Evolutionary conservation across 2,329 filamentous ascomycete species (phyloP).

Genomic region (Cercospora zeae-maydis): DNA sequence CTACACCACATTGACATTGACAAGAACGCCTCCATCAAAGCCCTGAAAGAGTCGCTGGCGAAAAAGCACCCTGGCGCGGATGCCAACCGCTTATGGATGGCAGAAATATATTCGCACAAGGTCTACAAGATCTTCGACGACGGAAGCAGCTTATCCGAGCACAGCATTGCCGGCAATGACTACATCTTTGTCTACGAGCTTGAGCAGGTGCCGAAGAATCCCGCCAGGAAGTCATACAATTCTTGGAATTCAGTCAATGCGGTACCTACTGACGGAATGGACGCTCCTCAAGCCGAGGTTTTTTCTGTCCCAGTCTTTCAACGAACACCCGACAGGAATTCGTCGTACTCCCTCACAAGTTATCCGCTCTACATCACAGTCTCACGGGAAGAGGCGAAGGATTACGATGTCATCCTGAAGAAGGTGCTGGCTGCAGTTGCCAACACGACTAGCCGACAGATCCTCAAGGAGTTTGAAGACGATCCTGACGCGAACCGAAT

Average conservation of each 20-base stretch:
- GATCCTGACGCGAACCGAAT: constrained; percentile 1
- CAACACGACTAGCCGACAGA: constrained; percentile 68
- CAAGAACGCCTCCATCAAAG: constrained; percentile 66
- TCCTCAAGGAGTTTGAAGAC: constrained; percentile 52
- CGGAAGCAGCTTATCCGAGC: constrained; percentile 63
- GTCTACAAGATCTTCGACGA: constrained; percentile 88
- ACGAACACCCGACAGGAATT: constrained; percentile 46
- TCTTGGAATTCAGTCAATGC: constrained; percentile 44
- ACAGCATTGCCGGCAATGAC: constrained; percentile 59
- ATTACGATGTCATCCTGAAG: constrained; percentile 69
- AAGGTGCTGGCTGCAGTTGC: constrained; percentile 75
- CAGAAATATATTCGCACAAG: constrained; percentile 76
- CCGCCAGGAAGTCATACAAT: constrained; percentile 51
- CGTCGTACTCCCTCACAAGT: constrained; percentile 38
- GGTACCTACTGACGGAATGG: constrained; percentile 46
- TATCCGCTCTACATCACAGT: constrained; percentile 66
- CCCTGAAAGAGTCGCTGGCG: constrained; percentile 62
- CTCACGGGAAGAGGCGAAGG: constrained; percentile 65
- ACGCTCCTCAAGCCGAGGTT: constrained; percentile 60
- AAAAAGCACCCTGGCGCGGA: constrained; percentile 51
- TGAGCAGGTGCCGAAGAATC: constrained; percentile 74
- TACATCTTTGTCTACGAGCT: constrained; percentile 73
- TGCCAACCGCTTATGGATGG: constrained; percentile 66
- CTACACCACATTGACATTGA: constrained; percentile 74
- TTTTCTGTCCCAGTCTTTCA: constrained; percentile 71